A percentile compares a stretch with the other conserved stretches of the same genome.
phyloP scores from a whole-genome alignment of 2,329 filamentous ascomycete genomes.

The Fusarium odoratissimum region DNA sequence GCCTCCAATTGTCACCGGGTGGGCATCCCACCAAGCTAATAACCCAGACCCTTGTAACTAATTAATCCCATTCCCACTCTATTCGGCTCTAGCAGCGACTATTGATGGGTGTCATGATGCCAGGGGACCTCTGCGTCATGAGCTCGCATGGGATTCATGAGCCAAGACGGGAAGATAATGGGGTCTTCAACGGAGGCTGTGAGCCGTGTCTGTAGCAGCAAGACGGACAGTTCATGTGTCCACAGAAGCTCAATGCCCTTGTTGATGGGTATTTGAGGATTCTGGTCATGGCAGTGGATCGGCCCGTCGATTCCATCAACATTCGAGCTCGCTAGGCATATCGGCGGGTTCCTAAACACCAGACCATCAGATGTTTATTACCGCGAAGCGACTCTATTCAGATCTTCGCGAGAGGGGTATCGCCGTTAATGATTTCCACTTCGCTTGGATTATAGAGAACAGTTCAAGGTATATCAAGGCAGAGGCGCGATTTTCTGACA shows the following conservation, averaged over 20 bases:
- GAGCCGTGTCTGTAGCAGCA: conserved; percentile 12
- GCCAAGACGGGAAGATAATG: conserved; percentile 34
- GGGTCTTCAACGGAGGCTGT: conserved; percentile 20
- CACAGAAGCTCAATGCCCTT: conserved; percentile 6
- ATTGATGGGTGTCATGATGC: conserved; percentile 34
- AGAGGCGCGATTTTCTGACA: conserved; percentile 15
- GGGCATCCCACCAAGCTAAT: conserved; percentile 17
- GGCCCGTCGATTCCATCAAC: conserved; percentile 37
- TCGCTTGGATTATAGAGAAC: neutral
- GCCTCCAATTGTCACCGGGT: conserved; percentile 17
- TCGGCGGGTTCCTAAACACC: conserved; percentile 27
- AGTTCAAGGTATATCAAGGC: conserved; percentile 30
- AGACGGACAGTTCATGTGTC: conserved; percentile 11
- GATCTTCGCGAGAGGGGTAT: conserved; percentile 1
- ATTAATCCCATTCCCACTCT: conserved; percentile 19
- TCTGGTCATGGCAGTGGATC: conserved; percentile 29
- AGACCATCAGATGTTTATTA: conserved; percentile 30
- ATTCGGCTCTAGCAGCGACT: conserved; percentile 1
- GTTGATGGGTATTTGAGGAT: neutral
- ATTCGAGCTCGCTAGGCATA: conserved; percentile 29
- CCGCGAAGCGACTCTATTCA: conserved; percentile 7
- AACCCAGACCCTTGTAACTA: conserved; percentile 27
- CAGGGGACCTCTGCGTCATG: conserved; percentile 30
- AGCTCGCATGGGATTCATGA: conserved; percentile 14
- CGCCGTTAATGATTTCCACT: conserved; percentile 1